phyloP scores from a whole-genome alignment of 129 eudicot species.

The Smallanthus sonchifolius region DNA sequence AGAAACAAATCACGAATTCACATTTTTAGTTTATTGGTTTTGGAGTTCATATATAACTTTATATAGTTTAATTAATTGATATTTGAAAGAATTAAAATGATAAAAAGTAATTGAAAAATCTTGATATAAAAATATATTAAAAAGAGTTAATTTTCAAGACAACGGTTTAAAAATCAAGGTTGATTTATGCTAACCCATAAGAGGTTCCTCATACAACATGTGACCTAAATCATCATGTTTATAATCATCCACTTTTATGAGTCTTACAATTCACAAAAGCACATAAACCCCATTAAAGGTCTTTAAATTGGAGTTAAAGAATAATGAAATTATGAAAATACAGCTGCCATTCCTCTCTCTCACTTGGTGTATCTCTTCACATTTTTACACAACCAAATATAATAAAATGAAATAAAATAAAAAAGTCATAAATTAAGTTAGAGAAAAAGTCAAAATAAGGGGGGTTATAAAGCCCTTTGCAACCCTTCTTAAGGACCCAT shows the following conservation, averaged over 20 bases:
- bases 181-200: slow-evolving; percentile 19
- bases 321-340: slow-evolving; percentile 11
- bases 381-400: neutral
- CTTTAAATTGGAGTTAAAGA: slow-evolving; percentile 12
- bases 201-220: slow-evolving; percentile 18
- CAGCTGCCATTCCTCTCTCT: slow-evolving; percentile 31
- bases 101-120: neutral
- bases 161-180: slow-evolving; percentile 23
- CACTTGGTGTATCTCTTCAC: slow-evolving; percentile 22
- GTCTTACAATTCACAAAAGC: slow-evolving; percentile 27
- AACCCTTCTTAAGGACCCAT: slow-evolving; percentile 40
- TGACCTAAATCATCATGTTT: slow-evolving; percentile 17
- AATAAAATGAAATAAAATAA: neutral
- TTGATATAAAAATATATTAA: neutral
- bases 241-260: slow-evolving; percentile 26
- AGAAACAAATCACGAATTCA: neutral
- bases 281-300: slow-evolving; percentile 19
- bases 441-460: slow-evolving; percentile 48
- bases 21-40: neutral
- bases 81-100: neutral
- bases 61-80: neutral
- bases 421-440: slow-evolving; percentile 18
- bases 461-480: slow-evolving; percentile 36
- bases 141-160: neutral
- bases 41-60: neutral